Evolutionary conservation across 1,284 basidiomycete species (phyloP).

Genomic region (Ganoderma lucidum): DNA sequence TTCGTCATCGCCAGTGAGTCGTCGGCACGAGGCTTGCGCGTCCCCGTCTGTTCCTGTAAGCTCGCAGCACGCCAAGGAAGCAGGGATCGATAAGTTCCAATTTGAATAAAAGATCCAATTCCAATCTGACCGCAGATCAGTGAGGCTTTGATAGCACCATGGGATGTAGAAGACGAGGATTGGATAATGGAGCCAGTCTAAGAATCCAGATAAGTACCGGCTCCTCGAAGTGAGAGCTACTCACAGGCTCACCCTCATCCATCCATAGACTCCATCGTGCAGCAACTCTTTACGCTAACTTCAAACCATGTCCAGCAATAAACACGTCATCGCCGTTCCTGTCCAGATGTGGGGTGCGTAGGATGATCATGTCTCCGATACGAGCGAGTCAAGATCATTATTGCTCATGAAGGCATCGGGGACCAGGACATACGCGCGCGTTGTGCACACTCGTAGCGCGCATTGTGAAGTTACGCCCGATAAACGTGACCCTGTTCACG

Average conservation of each 20-base stretch:
- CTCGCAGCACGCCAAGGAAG: background rate
- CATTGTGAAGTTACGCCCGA: background rate
- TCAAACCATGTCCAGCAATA: background rate
- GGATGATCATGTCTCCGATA: background rate
- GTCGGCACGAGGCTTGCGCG: background rate
- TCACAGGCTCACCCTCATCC: background rate
- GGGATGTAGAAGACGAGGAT: background rate
- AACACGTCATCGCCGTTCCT: conserved; percentile 1
- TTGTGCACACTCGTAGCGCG: conserved; percentile 3
- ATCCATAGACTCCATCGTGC: background rate
- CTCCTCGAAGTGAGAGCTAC: background rate
- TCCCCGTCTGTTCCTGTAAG: background rate
- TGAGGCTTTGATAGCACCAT: background rate
- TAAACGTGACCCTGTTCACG: background rate
- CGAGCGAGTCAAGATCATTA: background rate
- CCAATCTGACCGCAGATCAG: background rate
- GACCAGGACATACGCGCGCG: background rate
- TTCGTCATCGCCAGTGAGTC: background rate
- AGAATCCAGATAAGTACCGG: background rate
- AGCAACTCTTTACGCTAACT: background rate
- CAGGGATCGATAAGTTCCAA: background rate
- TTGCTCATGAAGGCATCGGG: background rate
- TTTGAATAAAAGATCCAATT: background rate
- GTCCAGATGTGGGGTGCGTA: conserved; percentile 3
- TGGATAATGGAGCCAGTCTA: background rate